A percentile compares a stretch with the other conserved stretches of the same genome.
Evolutionary conservation across 2,329 filamentous ascomycete species (phyloP).

Genomic region (Apiospora malaysiana): DNA sequence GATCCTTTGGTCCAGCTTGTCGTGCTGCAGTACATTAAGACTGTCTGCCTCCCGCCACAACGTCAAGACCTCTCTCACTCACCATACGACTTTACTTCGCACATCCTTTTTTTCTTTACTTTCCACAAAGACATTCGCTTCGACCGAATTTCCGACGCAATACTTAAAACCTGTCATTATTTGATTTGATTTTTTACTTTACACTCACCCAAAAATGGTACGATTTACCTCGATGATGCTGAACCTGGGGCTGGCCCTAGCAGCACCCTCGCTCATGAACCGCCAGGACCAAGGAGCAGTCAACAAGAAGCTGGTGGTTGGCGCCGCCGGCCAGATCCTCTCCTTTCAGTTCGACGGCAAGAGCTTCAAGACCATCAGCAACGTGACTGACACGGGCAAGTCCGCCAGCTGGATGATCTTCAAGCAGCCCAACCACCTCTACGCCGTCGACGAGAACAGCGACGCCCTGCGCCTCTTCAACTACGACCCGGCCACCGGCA

Average conservation of each 20-base stretch:
- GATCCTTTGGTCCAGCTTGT: not conserved
- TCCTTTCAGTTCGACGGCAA: slow-evolving; percentile 49
- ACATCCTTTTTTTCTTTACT: not conserved
- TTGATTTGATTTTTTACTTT: slow-evolving; percentile 5
- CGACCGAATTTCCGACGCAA: not conserved
- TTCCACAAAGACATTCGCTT: slow-evolving; percentile 4
- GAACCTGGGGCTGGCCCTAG: slow-evolving; percentile 32
- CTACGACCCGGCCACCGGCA: slow-evolving; percentile 41
- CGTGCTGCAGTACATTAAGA: not conserved
- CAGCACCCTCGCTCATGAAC: slow-evolving; percentile 29
- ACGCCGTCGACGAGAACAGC: slow-evolving; percentile 55
- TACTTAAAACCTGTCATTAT: not conserved
- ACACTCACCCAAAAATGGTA: slow-evolving; percentile 26
- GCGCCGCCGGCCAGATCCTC: slow-evolving; percentile 47
- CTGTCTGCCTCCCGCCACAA: not conserved
- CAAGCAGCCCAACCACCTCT: slow-evolving; percentile 47
- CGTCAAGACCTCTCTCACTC: not conserved
- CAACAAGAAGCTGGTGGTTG: slow-evolving; percentile 45
- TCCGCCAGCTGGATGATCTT: slow-evolving; percentile 54
- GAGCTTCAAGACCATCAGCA: slow-evolving; percentile 46
- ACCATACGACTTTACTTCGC: not conserved
- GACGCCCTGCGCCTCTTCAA: slow-evolving; percentile 46
- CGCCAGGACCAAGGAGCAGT: slow-evolving; percentile 25
- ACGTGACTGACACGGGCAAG: slow-evolving; percentile 38
- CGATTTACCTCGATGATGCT: slow-evolving; percentile 33